Conservation (phyloP, 2,329 filamentous ascomycete genomes). For the Uncinocarpus reesii region DNA sequence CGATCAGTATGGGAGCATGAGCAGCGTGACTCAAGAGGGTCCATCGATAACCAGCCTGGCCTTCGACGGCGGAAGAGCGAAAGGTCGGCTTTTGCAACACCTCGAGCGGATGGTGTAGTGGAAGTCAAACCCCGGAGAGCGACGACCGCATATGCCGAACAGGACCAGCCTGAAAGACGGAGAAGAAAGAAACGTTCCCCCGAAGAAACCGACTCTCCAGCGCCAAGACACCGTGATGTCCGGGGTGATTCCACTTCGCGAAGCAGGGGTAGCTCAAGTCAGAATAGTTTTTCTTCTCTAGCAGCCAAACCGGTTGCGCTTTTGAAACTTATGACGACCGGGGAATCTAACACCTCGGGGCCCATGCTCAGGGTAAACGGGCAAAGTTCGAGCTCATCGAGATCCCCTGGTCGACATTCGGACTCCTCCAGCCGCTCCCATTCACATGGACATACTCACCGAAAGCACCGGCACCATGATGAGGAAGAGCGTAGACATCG, state of each 20-base stretch:
- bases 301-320: constrained; percentile 20
- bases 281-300: constrained; percentile 17
- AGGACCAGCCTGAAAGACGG: constrained; percentile 22
- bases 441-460: constrained; percentile 21
- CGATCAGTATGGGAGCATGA: constrained; percentile 27
- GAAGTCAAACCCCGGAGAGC: neutral
- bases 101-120: constrained; percentile 17
- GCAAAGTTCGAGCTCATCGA: constrained; percentile 18
- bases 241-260: constrained; percentile 21
- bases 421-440: constrained; percentile 26
- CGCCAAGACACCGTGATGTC: constrained; percentile 13
- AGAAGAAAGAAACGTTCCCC: constrained; percentile 19
- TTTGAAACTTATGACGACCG: constrained; percentile 28
- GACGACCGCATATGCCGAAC: constrained; percentile 12
- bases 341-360: constrained; percentile 33
- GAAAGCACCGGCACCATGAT: constrained; percentile 13
- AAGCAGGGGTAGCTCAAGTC: constrained; percentile 22
- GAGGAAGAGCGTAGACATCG: constrained; percentile 5
- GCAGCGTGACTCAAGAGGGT: constrained; percentile 30
- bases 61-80: constrained; percentile 29
- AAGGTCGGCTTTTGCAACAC: constrained; percentile 27
- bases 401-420: constrained; percentile 23
- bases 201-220: constrained; percentile 19
- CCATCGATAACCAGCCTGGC: constrained; percentile 26
- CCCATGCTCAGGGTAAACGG: constrained; percentile 33